Percentiles rank a stretch among this genome's conserved stretches.
Conservation (phyloP, 2,329 filamentous ascomycete species). For the Aspergillus persii region DNA sequence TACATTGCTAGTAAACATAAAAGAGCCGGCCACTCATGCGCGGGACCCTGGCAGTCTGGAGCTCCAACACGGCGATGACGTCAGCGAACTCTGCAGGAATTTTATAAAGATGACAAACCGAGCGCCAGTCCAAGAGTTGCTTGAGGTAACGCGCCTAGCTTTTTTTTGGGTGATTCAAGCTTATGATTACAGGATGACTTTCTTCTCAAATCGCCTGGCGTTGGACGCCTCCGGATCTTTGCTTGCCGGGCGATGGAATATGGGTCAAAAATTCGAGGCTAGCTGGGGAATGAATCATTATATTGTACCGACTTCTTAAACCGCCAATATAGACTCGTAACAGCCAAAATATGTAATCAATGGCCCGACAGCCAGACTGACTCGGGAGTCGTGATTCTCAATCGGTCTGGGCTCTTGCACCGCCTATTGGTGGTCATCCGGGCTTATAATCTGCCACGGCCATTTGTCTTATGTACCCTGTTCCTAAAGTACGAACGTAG, state of each 20-base stretch:
- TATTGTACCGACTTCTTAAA: neutral
- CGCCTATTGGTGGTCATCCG: too few relatives aligned
- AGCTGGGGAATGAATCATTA: neutral
- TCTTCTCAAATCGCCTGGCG: constrained; percentile 1
- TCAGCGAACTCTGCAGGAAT: neutral
- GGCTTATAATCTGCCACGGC: too few relatives aligned
- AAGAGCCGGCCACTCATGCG: neutral
- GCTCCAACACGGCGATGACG: neutral
- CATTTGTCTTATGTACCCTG: too few relatives aligned
- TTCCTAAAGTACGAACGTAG: too few relatives aligned
- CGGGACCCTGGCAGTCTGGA: neutral
- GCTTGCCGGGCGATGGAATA: constrained; percentile 2
- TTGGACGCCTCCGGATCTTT: neutral
- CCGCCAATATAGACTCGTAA: too few relatives aligned
- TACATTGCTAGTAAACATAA: neutral
- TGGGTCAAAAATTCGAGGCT: neutral
- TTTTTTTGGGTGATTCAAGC: neutral
- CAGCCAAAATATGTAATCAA: too few relatives aligned
- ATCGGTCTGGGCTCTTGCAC: too few relatives aligned
- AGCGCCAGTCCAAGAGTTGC: neutral
- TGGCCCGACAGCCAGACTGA: too few relatives aligned
- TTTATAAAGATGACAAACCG: neutral
- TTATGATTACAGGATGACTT: neutral
- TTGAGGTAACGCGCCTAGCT: neutral
- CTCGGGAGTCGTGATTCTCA: too few relatives aligned